Base-by-base conservation (phyloP, 1,284 basidiomycete genomes). In the Marasmius tenuissimus region DNA sequence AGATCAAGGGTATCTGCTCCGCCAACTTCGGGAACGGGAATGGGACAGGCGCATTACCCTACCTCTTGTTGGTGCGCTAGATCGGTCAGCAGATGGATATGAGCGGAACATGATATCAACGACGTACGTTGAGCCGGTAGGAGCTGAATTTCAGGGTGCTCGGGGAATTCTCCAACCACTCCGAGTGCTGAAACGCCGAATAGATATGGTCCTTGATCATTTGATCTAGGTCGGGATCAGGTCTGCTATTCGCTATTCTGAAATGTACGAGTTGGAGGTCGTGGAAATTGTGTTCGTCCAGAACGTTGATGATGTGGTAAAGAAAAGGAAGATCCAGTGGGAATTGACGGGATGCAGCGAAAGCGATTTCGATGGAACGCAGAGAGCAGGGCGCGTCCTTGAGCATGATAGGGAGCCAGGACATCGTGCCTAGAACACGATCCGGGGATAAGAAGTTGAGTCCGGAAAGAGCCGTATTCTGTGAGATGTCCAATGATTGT, bases 291-390 rank as follows among this genome's bases (percentile, higher is more conserved):
- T 66, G 59, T 8, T 27, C 34, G 18, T 61, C 34, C 6, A 69
- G 48, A 22, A 66, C 37, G 7, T 59, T 40, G 3, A 59, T 53
- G 18, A 71, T 65, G 59, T 51, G 63, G 22, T 65, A 54, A 14
- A 72, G 65, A 48, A 67, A 66, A 9, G 70, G 68, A 6, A 59
- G 59, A 47, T 73, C 71, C 12, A 72, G 67, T 42, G 67, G 63
- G 51, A 72, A 71, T 62, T 72, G 71, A 1, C 66, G 65, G n/a
- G 71, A 73, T 9, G 68, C 68, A 7, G 67, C 66, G 35, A 71
- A 72, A 14, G 65, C 66, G 11, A 72, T 68, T 45, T 67, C 65
- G 33, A 72, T 65, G 12, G 66, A 49, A 12, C 53, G 60, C 45
- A 72, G 55, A 14, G 62, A 59, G 18, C 66, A 47, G 45, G 38